Percentiles rank a stretch among this genome's conserved stretches.
Conservation (phyloP, 306 rosid genomes). For the Lathyrus tuberosus region DNA sequence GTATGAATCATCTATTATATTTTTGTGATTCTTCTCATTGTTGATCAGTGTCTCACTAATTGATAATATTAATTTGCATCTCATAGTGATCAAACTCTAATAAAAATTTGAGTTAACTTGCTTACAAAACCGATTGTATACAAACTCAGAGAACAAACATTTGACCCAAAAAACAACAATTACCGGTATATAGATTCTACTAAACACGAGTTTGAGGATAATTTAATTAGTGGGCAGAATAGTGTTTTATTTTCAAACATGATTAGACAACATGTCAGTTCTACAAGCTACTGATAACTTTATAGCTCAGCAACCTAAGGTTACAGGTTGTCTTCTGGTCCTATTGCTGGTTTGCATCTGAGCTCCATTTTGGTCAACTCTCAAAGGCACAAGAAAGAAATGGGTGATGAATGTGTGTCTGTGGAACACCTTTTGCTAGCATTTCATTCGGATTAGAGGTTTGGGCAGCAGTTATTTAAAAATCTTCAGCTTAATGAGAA, state of each 20-base stretch:
- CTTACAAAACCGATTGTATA: too few species aligned
- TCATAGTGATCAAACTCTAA: too few species aligned
- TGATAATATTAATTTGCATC: background rate
- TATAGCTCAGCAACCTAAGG: conserved; percentile 83
- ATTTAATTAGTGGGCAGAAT: too few species aligned
- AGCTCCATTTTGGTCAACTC: conserved; percentile 63
- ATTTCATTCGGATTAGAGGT: conserved; percentile 66
- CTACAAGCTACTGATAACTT: conserved; percentile 86
- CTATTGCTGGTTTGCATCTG: conserved; percentile 62
- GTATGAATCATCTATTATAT: background rate
- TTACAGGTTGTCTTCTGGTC: conserved; percentile 77
- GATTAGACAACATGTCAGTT: too few species aligned
- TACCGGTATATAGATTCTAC: too few species aligned
- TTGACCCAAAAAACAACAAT: too few species aligned
- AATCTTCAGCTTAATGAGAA: conserved; percentile 68
- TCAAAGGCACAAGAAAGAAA: conserved; percentile 65
- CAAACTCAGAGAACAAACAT: too few species aligned
- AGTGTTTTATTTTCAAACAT: conserved; percentile 64
- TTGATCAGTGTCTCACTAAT: background rate
- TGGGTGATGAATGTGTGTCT: conserved; percentile 83
- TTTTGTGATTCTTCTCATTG: background rate
- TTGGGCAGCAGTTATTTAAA: conserved; percentile 81
- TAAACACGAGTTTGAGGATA: too few species aligned
- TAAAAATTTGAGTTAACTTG: too few species aligned
- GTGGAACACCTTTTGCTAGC: conserved; percentile 88